A percentile compares a stretch with the other conserved stretches of the same genome.
Conservation (phyloP, 257 asterid genomes). For the Phtheirospermum japonicum region DNA sequence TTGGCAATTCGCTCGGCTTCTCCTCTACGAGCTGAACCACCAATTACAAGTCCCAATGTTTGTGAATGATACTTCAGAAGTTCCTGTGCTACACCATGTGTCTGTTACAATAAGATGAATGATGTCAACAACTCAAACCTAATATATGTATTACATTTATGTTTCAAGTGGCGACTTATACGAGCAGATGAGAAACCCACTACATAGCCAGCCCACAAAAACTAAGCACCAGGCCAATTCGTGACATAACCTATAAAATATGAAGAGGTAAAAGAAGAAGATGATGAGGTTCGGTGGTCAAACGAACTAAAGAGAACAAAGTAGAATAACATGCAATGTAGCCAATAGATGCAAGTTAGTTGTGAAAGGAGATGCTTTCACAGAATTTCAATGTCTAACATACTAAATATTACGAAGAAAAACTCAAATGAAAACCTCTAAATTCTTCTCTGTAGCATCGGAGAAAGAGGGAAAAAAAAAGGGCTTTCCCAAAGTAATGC, state of each 20-base stretch:
- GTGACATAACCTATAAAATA: too few species aligned
- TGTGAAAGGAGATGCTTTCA: neutral
- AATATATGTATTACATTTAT: too few species aligned
- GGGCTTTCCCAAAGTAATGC: too few species aligned
- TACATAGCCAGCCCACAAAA: too few species aligned
- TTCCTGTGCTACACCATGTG: slow-evolving; percentile 89
- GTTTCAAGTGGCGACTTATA: too few species aligned
- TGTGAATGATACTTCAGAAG: slow-evolving; percentile 88
- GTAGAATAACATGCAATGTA: too few species aligned
- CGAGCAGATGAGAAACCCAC: too few species aligned
- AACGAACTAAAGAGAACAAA: slow-evolving; percentile 7
- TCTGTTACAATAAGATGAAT: slow-evolving; percentile 42
- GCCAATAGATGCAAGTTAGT: neutral
- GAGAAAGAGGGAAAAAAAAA: neutral
- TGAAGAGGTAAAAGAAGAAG: too few species aligned
- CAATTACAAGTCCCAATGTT: slow-evolving; percentile 76
- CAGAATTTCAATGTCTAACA: neutral
- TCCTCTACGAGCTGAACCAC: slow-evolving; percentile 74
- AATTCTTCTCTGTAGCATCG: neutral
- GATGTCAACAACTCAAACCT: neutral
- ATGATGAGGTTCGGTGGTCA: too few species aligned
- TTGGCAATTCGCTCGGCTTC: slow-evolving; percentile 82
- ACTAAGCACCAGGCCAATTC: too few species aligned
- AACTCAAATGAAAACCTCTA: neutral
- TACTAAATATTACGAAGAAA: neutral